Base-by-base conservation (phyloP, 148 eudicot species). In the Rhododendron williamsianum region DNA sequence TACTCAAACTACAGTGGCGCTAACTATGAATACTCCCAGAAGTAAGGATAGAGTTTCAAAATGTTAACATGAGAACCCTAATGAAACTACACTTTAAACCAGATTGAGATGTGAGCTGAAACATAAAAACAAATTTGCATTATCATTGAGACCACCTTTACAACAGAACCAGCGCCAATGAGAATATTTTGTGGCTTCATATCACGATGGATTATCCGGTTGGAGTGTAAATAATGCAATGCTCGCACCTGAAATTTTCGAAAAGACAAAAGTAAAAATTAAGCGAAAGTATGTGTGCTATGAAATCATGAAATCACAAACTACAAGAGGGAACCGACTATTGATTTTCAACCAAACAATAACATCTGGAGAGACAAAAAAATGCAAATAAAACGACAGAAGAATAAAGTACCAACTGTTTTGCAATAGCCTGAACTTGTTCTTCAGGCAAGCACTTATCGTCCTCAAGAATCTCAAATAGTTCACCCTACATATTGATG, bases 111-210 rank as follows among this genome's bases (percentile, higher is more conserved):
- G 76, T 30, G 41, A 71, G 76, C 36, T 30, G 38, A 71, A 30
- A 30, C 76, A 12, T 30, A 38, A 35, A 83, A 16, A 15, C 4
- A 72, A 71, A 19, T 33, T 73, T 74, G 15, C 48, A 30, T 51
- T 81, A 52, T 36, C n/a, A 78, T 56, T 48, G 73, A 46, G 45
- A 78, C 81, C 79, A 97, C 99, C 99, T 97, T 97, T 76, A 97
- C 94, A 54, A 94, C 82, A 63, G 98, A 95, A 72, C 95, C 98
- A 33, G 99, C 93, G 84, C 98, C 94, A 89, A 97, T 97, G 85
- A 97, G 98, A 82, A 97, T 97, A 82, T 97, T 97, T 81, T 95
- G 99, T 73, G 99, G 99, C 91, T 97, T 97, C 99, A 97, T 95
- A 89, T 97, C 99, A 84, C 99, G 94, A 73, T 97, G 99, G 86